Evolutionary conservation across 2,329 filamentous ascomycete species (phyloP).

Genomic region (Fusarium cyanostomum): DNA sequence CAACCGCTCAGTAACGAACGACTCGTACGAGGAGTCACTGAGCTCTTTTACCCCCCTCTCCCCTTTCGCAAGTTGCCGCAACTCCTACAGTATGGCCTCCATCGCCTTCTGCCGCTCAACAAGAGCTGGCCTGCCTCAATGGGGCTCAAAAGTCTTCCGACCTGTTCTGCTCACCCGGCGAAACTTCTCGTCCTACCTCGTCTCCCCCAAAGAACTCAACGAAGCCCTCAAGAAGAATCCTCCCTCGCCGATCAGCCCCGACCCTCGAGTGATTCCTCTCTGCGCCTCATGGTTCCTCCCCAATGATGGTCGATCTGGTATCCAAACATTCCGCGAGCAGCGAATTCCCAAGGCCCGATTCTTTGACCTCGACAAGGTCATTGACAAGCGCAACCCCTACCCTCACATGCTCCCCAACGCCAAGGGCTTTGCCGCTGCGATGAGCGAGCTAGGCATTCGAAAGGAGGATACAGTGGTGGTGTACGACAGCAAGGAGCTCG

Average conservation of each 20-base stretch:
- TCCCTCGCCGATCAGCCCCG: conserved; percentile 79
- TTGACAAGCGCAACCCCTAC: conserved; percentile 87
- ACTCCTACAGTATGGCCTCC: conserved; percentile 53
- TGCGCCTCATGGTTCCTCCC: conserved; percentile 97
- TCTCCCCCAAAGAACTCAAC: conserved; percentile 83
- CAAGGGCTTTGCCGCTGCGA: conserved; percentile 83
- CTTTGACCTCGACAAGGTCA: conserved; percentile 94
- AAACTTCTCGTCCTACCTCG: conserved; percentile 80
- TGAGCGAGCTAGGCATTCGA: conserved; percentile 88
- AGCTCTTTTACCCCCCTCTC: conserved; percentile 15
- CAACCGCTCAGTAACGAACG: conserved; percentile 29
- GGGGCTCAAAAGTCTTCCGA: conserved; percentile 46
- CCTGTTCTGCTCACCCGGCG: conserved; percentile 43
- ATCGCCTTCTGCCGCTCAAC: conserved; percentile 54
- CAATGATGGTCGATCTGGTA: conserved; percentile 85
- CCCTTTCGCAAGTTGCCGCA: conserved; percentile 15
- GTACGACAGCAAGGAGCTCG: conserved; percentile 90
- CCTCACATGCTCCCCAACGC: conserved; percentile 94
- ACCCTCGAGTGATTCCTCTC: conserved; percentile 85
- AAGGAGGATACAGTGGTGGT: conserved; percentile 91
- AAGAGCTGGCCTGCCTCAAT: conserved; percentile 53
- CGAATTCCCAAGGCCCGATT: conserved; percentile 92
- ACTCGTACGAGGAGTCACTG: conserved; percentile 34
- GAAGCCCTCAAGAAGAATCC: conserved; percentile 85
- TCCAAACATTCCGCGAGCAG: conserved; percentile 80